Conservation (phyloP, 2,329 filamentous ascomycete species). For the Fulvia fulva region DNA sequence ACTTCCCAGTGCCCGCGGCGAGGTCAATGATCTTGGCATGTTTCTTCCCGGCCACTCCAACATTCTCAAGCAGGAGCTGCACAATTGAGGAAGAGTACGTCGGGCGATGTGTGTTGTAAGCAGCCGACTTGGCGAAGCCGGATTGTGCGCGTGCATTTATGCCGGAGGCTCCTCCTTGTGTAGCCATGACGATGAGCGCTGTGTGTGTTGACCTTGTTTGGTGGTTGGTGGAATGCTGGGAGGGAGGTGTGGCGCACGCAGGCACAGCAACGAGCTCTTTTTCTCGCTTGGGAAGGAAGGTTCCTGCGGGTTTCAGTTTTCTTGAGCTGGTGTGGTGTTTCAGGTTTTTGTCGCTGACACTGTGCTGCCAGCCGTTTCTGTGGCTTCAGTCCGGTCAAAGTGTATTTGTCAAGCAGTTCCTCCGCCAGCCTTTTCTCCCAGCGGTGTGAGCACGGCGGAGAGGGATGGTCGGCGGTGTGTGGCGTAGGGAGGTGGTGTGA, state of each 20-base stretch:
- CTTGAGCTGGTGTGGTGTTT: not conserved
- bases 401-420: not conserved
- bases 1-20: slow-evolving; percentile 66
- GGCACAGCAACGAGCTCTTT: not conserved
- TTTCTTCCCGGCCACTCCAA: slow-evolving; percentile 47
- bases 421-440: not conserved
- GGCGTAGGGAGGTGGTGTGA: not conserved
- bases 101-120: slow-evolving; percentile 66
- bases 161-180: not conserved
- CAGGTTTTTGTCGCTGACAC: not conserved
- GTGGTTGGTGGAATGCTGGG: not conserved
- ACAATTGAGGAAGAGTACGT: slow-evolving; percentile 60
- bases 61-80: slow-evolving; percentile 52
- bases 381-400: not conserved
- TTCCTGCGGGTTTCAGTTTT: not conserved
- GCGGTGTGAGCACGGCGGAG: not conserved
- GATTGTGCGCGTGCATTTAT: slow-evolving; percentile 34
- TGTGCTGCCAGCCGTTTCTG: not conserved
- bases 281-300: not conserved
- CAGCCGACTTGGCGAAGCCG: slow-evolving; percentile 61
- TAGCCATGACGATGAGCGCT: not conserved
- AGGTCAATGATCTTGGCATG: slow-evolving; percentile 57
- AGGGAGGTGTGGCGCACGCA: not conserved
- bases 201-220: not conserved
- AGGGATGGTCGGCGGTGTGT: not conserved